A percentile compares a stretch with the other conserved stretches of the same genome.
These are phyloP conservation scores for Cylindrotheca closterium DNA, from an alignment of 108 stramenopile species.

Conservation along the genomic window DNA sequence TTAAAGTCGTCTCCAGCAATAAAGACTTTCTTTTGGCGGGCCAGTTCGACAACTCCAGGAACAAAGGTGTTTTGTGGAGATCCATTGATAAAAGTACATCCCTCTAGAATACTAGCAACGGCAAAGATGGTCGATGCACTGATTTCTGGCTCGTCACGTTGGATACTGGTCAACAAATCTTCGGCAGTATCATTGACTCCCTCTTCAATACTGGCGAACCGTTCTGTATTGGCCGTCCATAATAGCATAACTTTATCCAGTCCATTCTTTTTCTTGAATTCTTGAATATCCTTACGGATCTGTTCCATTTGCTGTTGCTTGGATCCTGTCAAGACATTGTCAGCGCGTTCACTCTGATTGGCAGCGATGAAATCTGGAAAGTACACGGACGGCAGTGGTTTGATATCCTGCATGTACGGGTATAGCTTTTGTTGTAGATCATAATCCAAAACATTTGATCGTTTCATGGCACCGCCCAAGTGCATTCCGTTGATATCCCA, in stretches of 20 bases:
- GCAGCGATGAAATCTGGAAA: conserved; percentile 97
- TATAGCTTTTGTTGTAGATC: conserved; percentile 92
- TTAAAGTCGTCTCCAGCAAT: conserved; percentile 99
- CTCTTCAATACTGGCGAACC: conserved; percentile 90
- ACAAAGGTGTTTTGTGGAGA: conserved; percentile 99
- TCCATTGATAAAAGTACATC: conserved; percentile 97
- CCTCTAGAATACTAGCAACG: conserved; percentile 94
- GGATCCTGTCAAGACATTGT: conserved; percentile 89
- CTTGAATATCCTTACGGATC: conserved; percentile 90
- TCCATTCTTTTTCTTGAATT: conserved; percentile 84
- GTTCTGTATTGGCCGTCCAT: conserved; percentile 99
- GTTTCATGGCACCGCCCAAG: conserved; percentile 92
- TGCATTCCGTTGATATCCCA: conserved; percentile 96
- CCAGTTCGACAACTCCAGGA: conserved; percentile 95
- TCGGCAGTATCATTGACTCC: conserved; percentile 95
- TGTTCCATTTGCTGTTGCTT: conserved; percentile 95
- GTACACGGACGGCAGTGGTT: conserved; percentile 91
- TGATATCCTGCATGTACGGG: conserved; percentile 88
- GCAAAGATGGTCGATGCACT: conserved; percentile 97
- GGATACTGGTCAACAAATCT: conserved; percentile 83
- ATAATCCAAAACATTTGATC: conserved; percentile 87
- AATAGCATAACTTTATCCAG: conserved; percentile 94
- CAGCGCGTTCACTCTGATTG: conserved; percentile 95
- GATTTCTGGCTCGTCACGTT: conserved; percentile 85
- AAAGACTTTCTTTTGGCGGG: conserved; percentile 78